Evolutionary conservation across 441 rosid species (phyloP), one percentile per base, ranked within the genome.

Genomic region (Croton laevigatus): DNA sequence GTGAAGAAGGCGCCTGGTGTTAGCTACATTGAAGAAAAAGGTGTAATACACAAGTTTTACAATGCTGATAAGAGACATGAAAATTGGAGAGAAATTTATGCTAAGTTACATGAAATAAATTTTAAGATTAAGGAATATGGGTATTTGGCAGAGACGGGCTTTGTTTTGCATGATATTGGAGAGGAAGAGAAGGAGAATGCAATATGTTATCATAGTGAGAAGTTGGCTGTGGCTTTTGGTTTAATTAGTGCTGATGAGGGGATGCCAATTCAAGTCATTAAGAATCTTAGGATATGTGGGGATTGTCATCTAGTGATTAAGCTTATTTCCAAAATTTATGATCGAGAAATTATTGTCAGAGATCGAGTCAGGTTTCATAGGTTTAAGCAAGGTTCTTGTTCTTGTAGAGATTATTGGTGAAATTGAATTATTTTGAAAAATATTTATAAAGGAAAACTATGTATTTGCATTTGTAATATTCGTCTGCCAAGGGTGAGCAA

Each of bases 121-220:
- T 84, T 84, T 71, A 89, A 76, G 84, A 83, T 89, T 57, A 85
- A 78, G 80, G 93, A 88, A 57, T 70, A 78, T 7, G 97, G 98
- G 4, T 93, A 89, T 74, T 85, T 81, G 62, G 91, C 96, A 1
- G 88, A 84, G 74, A 89, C 97, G 20, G 76, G 82, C 71, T 85
- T 78, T 69, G 98, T 91, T 57, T 73, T 89, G 79, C 96, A 93
- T 79, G 96, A 93, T 77, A 86, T 91, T 66, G 97, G 89, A 54
- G 91, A 89, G 45, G 98, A 93, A 72, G 97, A 93, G 78, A 89
- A 89, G 80, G 97, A 86, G 85, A 86, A 86, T 51, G 96, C 84
- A 44, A 52, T 89, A 76, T 83, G 78, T 27, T 84, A 87, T 79
- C 98, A 91, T 51, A 91, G 97, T 66, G 96, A 91, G 86, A 93